Evolutionary conservation across 1,284 basidiomycete genomes (phyloP), one percentile per base, ranked within the genome.

Genomic region (Vanrija sp.): DNA sequence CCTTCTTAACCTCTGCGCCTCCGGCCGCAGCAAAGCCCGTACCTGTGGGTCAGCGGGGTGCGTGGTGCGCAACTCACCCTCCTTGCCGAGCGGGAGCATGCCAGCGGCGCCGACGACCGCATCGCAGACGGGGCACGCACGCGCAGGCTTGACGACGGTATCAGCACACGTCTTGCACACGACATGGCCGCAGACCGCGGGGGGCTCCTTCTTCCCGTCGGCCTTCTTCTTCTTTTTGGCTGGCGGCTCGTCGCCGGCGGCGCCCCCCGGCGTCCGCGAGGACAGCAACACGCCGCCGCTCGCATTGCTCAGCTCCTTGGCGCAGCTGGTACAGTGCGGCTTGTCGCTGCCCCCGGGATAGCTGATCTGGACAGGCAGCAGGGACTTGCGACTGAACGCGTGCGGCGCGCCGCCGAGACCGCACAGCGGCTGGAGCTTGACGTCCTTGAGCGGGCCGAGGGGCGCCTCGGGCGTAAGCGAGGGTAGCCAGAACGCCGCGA

Each of bases 401-500:
- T 61, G 59, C 18, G 55, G 28, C 23, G 85, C 85, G 61, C 81
- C 81, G 0, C 86, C 87, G 6, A 88, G 88, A 52, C 86, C 83
- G 77, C 93, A 97, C 58, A 88, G 84, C 7, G 90, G 91, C 71
- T 90, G 87, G 40, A 91, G 77, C 75, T 92, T 92, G 49, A 91
- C 83, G 65, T 90, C 87, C 62, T 84, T 82, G 38, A 92, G 75
- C 78, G 86, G 62, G 68, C 82, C 57, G 80, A 89, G 62, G 23
- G 72, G 72, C 9, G 83, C 84, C 0, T 86, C 85, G 26, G 93
- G 92, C 0, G 92, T 91, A 38, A 95, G 77, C 0, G 85, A 89
- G 18, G 89, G 92, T 44, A 96, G 80, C 93, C 93, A 97, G 72
- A 95, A 98, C 65, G 94, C 91, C 0, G 93, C 91, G 7, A 97